Evolutionary conservation across 2,329 filamentous ascomycete species (phyloP), one percentile per base, ranked within the genome.

Genomic region (Aquanectria penicillioides): DNA sequence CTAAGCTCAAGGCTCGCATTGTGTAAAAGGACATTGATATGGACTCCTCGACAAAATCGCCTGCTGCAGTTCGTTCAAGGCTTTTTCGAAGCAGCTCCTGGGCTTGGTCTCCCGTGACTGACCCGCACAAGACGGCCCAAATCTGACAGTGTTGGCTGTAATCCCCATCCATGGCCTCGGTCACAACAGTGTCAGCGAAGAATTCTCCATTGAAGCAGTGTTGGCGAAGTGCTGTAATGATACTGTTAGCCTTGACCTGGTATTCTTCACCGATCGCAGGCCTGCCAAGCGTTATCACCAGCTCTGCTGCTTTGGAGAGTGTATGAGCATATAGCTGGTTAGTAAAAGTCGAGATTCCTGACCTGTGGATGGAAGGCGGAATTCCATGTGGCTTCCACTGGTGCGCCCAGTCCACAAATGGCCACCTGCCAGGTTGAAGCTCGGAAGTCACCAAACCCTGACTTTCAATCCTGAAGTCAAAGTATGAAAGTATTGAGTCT

Each of bases 101-200:
- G 8, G 26, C 26, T 8, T 8, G 6, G 26, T 50, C 38, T 43
- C 25, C 22, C 15, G 20, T 31, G 6, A 15, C 68, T 1, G 71
- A 72, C 7, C 74, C 74, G 15, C 62, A 66, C 0, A 77, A 63
- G 2, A 77, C 70, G 1, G 67, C 75, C 59, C 71, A 78, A 4
- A 76, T 68, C 47, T 78, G 75, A 44, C 63, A 72, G 44, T 77
- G 74, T 51, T 77, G 69, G n/a, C 70, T 74, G 56, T 73, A 74
- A 2, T 70, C 61, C 2, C 28, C 15, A 18, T 13, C 44, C 11
- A 70, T 69, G 0, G 69, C 71, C 3, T 69, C 46, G 11, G 73
- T 68, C 0, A 70, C 68, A 0, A 73, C 72, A 0, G 73, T 73
- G 67, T 74, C 53, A 37, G 73, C 72, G 46, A 75, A 76, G 61